Evolutionary conservation across 2,329 filamentous ascomycete genomes (phyloP), one percentile per base, ranked within the genome.

Genomic region (Colletotrichum melonis): DNA sequence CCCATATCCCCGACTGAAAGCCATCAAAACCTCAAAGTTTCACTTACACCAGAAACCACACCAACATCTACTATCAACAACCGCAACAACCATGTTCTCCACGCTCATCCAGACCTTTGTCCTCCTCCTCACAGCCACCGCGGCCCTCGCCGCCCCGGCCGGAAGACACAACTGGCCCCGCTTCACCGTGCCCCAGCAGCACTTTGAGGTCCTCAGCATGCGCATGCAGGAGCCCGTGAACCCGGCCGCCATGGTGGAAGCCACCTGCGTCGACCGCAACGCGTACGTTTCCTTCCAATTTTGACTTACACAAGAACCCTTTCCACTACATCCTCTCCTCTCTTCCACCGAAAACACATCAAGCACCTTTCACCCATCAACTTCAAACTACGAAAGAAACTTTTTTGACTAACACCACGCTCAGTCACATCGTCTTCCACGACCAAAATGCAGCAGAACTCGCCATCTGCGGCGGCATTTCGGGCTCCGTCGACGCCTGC

Each of bases 391-490:
- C 28, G 28, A 28, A 28, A 28, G 28, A 28, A 28, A 28, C 28
- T 28, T 28, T 28, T 8, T 28, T 28, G 28, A 28, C 69, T 75
- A 69, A 78, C 63, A 55, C 24, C 4, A 49, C 4, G 14, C 2
- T 11, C 54, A 75, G 83, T 7, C 80, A 83, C 73, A 85, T 87
- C 74, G 82, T 84, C 74, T 84, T 84, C 76, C 87, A 89, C 78
- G 87, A 89, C 78, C 83, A 84, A 54, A 84, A 85, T 73, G 85
- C 86, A 14, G 86, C 86, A 8, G 80, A 87, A 75, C 83, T 88
- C 14, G 79, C 78, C 66, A 88, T 88, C 80, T 89, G 87, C 80
- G 84, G 86, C 63, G 84, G 92, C 69, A 88, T 88, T 72, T 82
- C 86, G 0, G 86, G 85, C 19, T 76, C 80, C 14, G 85, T 86